phyloP scores from a whole-genome alignment of 495 filamentous ascomycete species.

The Neurospora pannonica region DNA sequence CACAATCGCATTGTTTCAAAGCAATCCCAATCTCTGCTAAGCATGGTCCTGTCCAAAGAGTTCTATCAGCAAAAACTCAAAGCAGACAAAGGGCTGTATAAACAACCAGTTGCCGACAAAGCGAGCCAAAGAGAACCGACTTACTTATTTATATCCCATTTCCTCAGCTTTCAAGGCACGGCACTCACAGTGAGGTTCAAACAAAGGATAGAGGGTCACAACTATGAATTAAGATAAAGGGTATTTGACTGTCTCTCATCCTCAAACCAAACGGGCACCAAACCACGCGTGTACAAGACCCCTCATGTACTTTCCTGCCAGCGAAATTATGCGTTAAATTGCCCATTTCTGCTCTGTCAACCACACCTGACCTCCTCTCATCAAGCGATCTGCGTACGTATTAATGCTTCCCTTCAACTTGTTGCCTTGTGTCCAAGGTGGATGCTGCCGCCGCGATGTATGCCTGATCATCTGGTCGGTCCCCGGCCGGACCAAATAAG shows the following conservation, averaged over 20 bases:
- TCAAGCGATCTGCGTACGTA: neutral
- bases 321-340: neutral
- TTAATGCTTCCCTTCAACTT: neutral
- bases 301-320: neutral
- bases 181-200: neutral
- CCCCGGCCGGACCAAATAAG: conserved; percentile 4
- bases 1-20: neutral
- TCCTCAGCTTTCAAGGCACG: neutral
- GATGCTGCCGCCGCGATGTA: neutral
- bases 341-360: neutral
- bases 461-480: neutral
- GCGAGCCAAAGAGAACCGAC: neutral
- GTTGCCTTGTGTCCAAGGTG: neutral
- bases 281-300: neutral
- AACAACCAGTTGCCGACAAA: neutral
- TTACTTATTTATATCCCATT: neutral
- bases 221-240: conserved; percentile 1
- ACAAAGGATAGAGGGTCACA: neutral
- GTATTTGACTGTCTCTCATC: neutral
- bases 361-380: neutral
- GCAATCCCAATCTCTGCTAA: neutral
- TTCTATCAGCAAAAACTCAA: neutral
- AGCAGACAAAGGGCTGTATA: neutral
- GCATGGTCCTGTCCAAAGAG: neutral
- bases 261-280: neutral